These are phyloP conservation scores for Ensete glaucum DNA, from an alignment of 176 grass and related monocot genomes.

Conservation along the genomic window DNA sequence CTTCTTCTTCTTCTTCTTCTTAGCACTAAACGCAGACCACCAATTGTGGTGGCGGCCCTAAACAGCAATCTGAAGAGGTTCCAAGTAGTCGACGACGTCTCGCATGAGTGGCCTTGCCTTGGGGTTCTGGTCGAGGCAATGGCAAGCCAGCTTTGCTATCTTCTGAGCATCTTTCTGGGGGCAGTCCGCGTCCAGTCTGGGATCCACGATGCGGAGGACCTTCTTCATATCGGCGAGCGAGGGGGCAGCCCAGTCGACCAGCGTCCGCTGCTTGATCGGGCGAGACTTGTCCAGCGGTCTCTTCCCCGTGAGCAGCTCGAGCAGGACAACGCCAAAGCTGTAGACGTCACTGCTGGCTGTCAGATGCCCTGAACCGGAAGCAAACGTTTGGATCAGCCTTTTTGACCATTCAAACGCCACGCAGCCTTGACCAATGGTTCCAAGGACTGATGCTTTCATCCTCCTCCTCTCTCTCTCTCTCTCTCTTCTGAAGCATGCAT, in stretches of 20 bases:
- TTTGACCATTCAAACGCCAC: not conserved
- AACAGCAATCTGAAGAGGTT: conserved; percentile 29
- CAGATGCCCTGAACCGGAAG: conserved; percentile 25
- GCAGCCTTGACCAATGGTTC: not conserved
- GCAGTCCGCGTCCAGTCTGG: conserved; percentile 20
- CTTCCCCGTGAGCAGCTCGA: conserved; percentile 37
- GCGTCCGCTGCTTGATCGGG: conserved; percentile 28
- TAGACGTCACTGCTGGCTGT: conserved; percentile 51
- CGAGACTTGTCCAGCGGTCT: conserved; percentile 34
- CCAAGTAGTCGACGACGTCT: conserved; percentile 32
- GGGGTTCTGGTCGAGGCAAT: conserved; percentile 35
- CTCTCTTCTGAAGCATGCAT: not conserved
- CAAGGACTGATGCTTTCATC: too few species aligned
- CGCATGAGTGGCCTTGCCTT: conserved; percentile 43
- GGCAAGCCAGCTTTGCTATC: conserved; percentile 27
- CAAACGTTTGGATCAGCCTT: not conserved
- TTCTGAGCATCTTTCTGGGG: conserved; percentile 31
- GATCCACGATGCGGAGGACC: conserved; percentile 28
- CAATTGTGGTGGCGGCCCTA: not conserved
- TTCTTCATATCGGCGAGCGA: conserved; percentile 29
- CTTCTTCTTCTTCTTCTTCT: not conserved
- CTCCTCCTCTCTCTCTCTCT: too few species aligned
- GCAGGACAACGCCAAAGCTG: conserved; percentile 35
- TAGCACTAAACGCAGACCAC: not conserved
- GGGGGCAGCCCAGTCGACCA: conserved; percentile 28